Percentiles rank a stretch among this genome's conserved stretches.
phyloP scores from a whole-genome alignment of 2,329 filamentous ascomycete species.

The Aureobasidium uvarum region DNA sequence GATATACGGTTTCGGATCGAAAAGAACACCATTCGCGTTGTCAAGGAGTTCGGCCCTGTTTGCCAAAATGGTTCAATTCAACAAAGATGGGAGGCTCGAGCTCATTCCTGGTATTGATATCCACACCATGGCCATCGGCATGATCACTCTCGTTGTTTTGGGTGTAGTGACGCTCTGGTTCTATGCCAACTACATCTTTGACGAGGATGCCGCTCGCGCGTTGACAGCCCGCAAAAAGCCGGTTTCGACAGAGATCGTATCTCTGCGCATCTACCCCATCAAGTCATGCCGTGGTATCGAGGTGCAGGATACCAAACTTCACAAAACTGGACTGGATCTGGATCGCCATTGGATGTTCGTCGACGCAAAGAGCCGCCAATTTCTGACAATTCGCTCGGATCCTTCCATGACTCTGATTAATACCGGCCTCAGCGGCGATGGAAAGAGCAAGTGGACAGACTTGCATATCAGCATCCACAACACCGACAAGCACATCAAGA shows the following conservation, averaged over 20 bases:
- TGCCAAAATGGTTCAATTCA: conserved; percentile 6
- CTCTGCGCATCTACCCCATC: conserved; percentile 61
- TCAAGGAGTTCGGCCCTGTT: neutral
- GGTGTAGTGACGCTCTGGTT: conserved; percentile 8
- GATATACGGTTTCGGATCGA: neutral
- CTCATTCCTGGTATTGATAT: conserved; percentile 22
- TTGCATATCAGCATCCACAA: conserved; percentile 52
- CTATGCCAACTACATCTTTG: conserved; percentile 25
- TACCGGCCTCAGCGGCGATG: conserved; percentile 49
- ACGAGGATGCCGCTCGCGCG: conserved; percentile 15
- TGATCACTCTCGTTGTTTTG: conserved; percentile 22
- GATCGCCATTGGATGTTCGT: conserved; percentile 68
- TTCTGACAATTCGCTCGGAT: conserved; percentile 62
- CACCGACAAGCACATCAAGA: conserved; percentile 46
- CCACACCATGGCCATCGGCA: conserved; percentile 17
- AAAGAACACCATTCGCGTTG: neutral
- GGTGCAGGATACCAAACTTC: conserved; percentile 52
- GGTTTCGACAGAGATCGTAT: conserved; percentile 42
- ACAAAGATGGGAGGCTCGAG: conserved; percentile 19
- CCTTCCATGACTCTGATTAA: conserved; percentile 63
- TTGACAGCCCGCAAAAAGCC: conserved; percentile 3
- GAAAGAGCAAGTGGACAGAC: conserved; percentile 35
- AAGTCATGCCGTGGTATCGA: conserved; percentile 65
- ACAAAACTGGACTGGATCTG: conserved; percentile 58
- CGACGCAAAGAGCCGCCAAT: conserved; percentile 52